Base-by-base conservation (phyloP, 1,284 basidiomycete species). In the Athelia sp. region DNA sequence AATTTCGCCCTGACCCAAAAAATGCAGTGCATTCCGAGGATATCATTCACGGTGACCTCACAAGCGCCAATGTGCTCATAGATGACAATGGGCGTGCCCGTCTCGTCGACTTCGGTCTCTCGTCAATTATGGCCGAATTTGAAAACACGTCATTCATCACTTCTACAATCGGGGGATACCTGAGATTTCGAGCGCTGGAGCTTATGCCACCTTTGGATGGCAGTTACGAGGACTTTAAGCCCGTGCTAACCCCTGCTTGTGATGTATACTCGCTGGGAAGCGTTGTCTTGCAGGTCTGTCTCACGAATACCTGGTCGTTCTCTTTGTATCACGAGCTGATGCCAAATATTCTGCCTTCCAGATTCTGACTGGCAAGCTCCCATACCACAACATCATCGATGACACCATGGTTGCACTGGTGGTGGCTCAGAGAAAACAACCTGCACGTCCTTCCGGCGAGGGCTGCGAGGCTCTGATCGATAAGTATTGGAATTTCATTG, bases 21-120 rank as follows among this genome's bases (percentile, higher is more conserved):
- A 6, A 29, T 13, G 19, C 4, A 61, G 58, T 62, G 3, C 60
- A 62, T 50, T 51, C 51, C 6, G 38, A 45, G 15, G 26, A 52
- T 15, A 49, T 63, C 3, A 49, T 63, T 4, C 61, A 63, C 45
- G 60, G 60, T 8, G 61, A 63, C 43, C 40, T 63, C 9, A 58
- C 59, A 36, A 55, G 56, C 11, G 61, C 57, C 1, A 72, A 71
- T 45, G 53, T 71, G 3, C 60, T 72, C 22, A 65, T 71, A 36
- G 55, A 53, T 38, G 58, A 59, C 23, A 53, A 61, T 2, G 58
- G 58, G 6, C 47, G 50, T 15, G 60, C 65, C 0, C 52, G 55
- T 34, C 49, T 68, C 9, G 52, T 56, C 4, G 70, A 73, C 48
- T 73, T 72, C 45, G 71, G 70, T 11, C 58, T 71, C 11, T 72